A percentile compares a stretch with the other conserved stretches of the same genome.
These are phyloP conservation scores for Bothriochloa decipiens DNA, from an alignment of 176 grass and related monocot species.

Conservation along the genomic window DNA sequence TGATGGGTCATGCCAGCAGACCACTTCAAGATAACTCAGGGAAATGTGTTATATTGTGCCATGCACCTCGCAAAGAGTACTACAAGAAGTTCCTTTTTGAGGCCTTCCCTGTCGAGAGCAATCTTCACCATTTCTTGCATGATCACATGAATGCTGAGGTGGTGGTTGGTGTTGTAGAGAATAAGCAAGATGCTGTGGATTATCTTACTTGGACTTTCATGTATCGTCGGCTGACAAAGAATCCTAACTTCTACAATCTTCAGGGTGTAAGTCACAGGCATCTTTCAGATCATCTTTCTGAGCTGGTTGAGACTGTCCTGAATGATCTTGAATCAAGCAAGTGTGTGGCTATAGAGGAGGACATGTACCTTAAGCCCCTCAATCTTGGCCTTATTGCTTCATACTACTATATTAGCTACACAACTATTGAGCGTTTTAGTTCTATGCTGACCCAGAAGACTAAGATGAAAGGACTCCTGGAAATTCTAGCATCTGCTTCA, in stretches of 20 bases:
- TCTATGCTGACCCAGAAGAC: constrained; percentile 85
- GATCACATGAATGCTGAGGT: constrained; percentile 97
- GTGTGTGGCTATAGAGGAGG: constrained; percentile 89
- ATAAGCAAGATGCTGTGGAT: constrained; percentile 98
- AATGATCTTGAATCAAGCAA: constrained; percentile 83
- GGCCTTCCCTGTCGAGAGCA: constrained; percentile 92
- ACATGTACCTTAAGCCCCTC: constrained; percentile 94
- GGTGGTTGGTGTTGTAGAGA: constrained; percentile 75
- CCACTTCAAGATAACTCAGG: constrained; percentile 94
- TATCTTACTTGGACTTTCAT: constrained; percentile 99
- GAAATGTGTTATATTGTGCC: constrained; percentile 94
- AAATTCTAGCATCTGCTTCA: constrained; percentile 81
- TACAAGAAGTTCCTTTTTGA: constrained; percentile 97
- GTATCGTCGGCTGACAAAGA: constrained; percentile 87
- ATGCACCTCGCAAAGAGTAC: constrained; percentile 94
- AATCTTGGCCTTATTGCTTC: constrained; percentile 97
- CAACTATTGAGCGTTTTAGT: constrained; percentile 82
- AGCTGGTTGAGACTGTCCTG: constrained; percentile 70
- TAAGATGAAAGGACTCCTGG: constrained; percentile 91
- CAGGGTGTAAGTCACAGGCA: constrained; percentile 96
- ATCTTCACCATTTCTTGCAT: constrained; percentile 94
- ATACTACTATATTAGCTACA: constrained; percentile 96
- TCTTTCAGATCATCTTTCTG: constrained; percentile 92
- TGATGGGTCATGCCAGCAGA: constrained; percentile 98
- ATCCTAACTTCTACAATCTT: constrained; percentile 96